Base-by-base conservation (phyloP, 2,329 filamentous ascomycete species). In the Aspergillus fijiensis region DNA sequence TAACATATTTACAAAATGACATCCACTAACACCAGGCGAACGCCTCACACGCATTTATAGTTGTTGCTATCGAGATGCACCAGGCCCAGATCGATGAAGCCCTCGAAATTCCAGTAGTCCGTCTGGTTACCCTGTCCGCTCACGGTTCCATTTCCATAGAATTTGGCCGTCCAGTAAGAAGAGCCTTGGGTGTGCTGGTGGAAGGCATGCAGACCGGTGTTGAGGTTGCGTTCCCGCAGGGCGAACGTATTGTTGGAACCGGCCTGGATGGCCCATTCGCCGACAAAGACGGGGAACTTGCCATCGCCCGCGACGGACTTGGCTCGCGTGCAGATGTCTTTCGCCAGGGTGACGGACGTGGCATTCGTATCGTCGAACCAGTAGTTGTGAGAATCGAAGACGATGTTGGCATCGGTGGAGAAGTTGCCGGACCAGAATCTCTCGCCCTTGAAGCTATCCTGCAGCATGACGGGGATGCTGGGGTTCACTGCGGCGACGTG, bases 321-420 rank as follows among this genome's bases (percentile, higher is more conserved):
- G 6, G 65, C 66, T 51, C 71, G 64, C 1, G 49, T 39, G 23
- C 64, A 64, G 9, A 72, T 57, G 31, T 63, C 65, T 2, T 29
- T 25, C 0, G 64, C 56, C 5, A 67, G 27, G 25, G 65, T 68
- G n/a, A 55, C 54, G 2, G 60, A 63, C 1, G 65, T 68, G n/a
- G 63, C 57, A 16, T 62, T 59, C 11, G 54, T 50, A 19, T 63
- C 63, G 11, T 65, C 65, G 39, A 65, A 68, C 47, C 65, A 67
- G 54, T 70, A 70, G 49, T 68, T 61, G 39, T 71, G 67, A 29
- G 64, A 50, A 45, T 71, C 67, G 49, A 69, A 69, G 3, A 70
- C 64, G 2, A 70, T 49, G 39, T 71, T 69, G 9, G 59, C 61
- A 4, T 52, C 25, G 4, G 45, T 33, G 1, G 63, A 57, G 27